Conservation (phyloP, 1,284 basidiomycete genomes). For the Sporisorium scitamineum region DNA sequence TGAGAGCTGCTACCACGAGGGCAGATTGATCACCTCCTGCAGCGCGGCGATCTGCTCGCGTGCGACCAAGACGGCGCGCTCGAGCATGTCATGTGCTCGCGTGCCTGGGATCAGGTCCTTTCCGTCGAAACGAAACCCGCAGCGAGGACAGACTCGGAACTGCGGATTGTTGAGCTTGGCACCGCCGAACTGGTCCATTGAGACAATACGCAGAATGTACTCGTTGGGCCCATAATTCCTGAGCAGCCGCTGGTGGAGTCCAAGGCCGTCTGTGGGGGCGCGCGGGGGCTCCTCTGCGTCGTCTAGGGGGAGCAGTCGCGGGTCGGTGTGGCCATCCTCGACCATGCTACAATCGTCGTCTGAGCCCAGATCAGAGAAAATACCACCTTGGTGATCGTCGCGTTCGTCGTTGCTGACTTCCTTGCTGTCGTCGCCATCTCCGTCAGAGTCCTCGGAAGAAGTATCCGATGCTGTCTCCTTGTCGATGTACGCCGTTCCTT, state of each 20-base stretch:
- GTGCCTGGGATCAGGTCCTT: background rate
- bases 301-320: background rate
- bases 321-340: conserved; percentile 3
- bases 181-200: conserved; percentile 22
- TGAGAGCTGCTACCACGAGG: background rate
- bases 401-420: background rate
- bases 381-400: background rate
- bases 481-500: conserved; percentile 27
- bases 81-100: background rate
- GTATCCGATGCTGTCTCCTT: conserved; percentile 32
- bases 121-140: conserved; percentile 35
- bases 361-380: background rate
- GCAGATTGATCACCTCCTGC: conserved; percentile 22
- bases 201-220: conserved; percentile 28
- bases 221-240: conserved; percentile 33
- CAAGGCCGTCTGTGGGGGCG: background rate
- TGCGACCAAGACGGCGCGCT: conserved; percentile 11
- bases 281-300: conserved; percentile 12
- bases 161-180: background rate
- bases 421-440: background rate
- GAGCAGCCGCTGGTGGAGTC: conserved; percentile 3
- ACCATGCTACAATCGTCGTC: background rate
- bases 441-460: conserved; percentile 6
- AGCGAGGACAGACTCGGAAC: conserved; percentile 15
- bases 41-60: conserved; percentile 10